These are phyloP conservation scores for Magnaporthiopsis incrustans DNA, from an alignment of 2,329 filamentous ascomycete genomes.

Conservation along the genomic window DNA sequence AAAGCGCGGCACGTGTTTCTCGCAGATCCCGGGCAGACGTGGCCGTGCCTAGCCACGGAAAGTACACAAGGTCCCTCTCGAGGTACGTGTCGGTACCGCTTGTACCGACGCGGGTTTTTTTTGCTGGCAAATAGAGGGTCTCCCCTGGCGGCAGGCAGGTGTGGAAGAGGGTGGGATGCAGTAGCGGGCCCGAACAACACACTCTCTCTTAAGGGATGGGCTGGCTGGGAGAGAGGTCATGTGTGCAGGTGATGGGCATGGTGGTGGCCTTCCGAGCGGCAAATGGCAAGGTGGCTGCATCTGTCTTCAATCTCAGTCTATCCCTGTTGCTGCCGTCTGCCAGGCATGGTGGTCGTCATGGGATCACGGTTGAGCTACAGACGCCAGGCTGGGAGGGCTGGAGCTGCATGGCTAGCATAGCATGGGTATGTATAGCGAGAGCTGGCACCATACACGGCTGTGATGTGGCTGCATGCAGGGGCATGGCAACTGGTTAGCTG, in stretches of 20 bases:
- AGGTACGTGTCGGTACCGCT: not conserved
- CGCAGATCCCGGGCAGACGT: not conserved
- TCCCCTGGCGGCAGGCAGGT: too few relatives aligned
- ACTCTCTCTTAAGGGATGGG: not conserved
- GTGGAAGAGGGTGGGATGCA: not conserved
- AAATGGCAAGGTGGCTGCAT: not conserved
- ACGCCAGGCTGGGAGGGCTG: not conserved
- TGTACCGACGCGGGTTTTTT: not conserved
- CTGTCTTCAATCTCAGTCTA: not conserved
- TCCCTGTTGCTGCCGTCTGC: not conserved
- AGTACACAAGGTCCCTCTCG: not conserved
- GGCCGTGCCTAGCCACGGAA: not conserved
- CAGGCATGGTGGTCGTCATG: not conserved
- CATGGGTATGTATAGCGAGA: not conserved
- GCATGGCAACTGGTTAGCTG: too few relatives aligned
- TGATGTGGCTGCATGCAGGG: too few relatives aligned
- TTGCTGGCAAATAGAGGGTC: not conserved
- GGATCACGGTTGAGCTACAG: not conserved
- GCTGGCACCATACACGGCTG: too few relatives aligned
- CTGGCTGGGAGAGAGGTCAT: not conserved
- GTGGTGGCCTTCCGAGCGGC: not conserved
- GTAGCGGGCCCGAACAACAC: not conserved
- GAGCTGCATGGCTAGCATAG: not conserved
- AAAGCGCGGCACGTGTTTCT: not conserved
- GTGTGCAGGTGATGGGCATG: not conserved